Evolutionary conservation across 208 protist genomes (phyloP), one percentile per base, ranked within the genome.

Genomic region (Wallacemonas rigidus): DNA sequence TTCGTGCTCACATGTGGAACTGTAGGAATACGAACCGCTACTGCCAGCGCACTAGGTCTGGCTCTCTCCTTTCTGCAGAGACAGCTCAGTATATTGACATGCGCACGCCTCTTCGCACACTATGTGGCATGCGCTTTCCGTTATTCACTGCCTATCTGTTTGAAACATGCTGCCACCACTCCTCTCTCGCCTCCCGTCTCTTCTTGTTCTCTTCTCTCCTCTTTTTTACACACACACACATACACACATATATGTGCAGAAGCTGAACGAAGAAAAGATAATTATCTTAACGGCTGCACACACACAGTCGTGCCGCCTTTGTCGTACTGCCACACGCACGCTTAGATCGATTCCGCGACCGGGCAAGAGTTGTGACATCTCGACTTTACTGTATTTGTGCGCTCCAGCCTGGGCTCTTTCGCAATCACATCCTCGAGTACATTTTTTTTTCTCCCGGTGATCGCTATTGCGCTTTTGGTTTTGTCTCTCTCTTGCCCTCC

Each of bases 171-270:
- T 26, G 26, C 26, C 26, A 26, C 26, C 26, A 26, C 26, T 26
- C 26, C 26, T 26, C 26, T 26, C 26, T 51, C 1, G 11, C 47
- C 0, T 35, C 54, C 9, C 54, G 15, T 7, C 17, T 80, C 69
- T 72, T 79, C 43, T 75, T 62, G 62, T 48, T 62, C 12, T 54
- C 67, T 75, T 41, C 65, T 75, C 54, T 67, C 64, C 67, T 67
- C 39, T 53, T 47, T 62, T 72, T 47, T 61, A 17, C 48, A 26
- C 26, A 26, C 26, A n/a, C n/a, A n/a, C n/a, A n/a, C 26, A 26
- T 0, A 26, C 26, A 26, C 26, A 26, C 26, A 26, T 0, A 26
- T 26, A 26, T 26, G 26, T 53, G 48, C 48, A 53, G 48, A 15
- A 9, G 48, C 11, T 15, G 14, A 58, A 58, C 53, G 53, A 58